A percentile compares a stretch with the other conserved stretches of the same genome.
Evolutionary conservation across 352 stramenopile species (phyloP).

Genomic region (Aphanomyces invadans): DNA sequence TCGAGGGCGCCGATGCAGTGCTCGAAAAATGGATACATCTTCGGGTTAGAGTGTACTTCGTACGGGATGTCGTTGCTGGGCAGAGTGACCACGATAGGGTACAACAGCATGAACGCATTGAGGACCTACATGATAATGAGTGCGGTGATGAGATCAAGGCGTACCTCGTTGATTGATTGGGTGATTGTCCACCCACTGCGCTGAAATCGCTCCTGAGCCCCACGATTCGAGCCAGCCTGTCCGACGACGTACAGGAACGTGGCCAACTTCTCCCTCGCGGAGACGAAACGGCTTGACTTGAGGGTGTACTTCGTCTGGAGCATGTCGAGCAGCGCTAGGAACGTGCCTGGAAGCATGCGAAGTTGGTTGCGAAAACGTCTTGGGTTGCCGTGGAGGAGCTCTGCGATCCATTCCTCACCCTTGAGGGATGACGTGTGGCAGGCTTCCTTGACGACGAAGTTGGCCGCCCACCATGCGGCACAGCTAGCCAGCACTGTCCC

Average conservation of each 20-base stretch:
- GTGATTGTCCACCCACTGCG: constrained; percentile 18
- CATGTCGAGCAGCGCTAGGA: not conserved
- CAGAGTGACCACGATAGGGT: not conserved
- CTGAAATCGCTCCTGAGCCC: constrained; percentile 25
- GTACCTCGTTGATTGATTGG: not conserved
- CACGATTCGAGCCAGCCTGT: constrained; percentile 13
- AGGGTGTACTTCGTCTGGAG: not conserved
- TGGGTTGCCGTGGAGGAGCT: not conserved
- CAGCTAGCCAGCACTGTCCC: not conserved
- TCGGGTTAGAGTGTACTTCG: not conserved
- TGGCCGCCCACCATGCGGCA: not conserved
- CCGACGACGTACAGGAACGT: constrained; percentile 26
- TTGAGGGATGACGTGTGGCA: not conserved
- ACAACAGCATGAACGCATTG: not conserved
- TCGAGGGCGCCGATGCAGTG: not conserved
- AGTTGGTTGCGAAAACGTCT: constrained; percentile 1
- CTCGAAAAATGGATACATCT: not conserved
- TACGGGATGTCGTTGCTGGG: not conserved
- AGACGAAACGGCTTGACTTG: not conserved
- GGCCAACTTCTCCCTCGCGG: not conserved
- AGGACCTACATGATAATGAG: not conserved
- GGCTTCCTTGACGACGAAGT: not conserved
- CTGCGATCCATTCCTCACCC: not conserved
- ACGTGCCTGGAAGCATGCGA: not conserved
- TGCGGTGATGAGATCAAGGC: not conserved